Conservation (phyloP, 2,329 filamentous ascomycete species). For the Aspergillus pseudoglaucus region DNA sequence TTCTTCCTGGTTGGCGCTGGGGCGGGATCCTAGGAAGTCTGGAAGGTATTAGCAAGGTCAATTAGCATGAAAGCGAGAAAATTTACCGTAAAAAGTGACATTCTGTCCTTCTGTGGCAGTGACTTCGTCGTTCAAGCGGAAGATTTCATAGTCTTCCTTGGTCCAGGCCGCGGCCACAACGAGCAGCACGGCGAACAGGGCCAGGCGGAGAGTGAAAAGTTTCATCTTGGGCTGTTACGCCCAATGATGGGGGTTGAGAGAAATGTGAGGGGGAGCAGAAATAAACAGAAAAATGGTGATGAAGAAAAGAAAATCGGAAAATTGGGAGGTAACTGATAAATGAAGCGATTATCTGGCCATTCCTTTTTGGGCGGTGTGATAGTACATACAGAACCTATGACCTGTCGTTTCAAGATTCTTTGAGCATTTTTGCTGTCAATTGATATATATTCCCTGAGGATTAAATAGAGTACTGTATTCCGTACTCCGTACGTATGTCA, state of each 20-base stretch:
- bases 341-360: neutral
- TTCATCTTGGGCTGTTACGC: conserved; percentile 55
- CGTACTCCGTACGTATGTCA: no score
- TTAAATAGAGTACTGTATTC: no score
- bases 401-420: no score
- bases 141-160: conserved; percentile 97
- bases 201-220: conserved; percentile 54
- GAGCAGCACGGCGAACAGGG: conserved; percentile 64
- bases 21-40: conserved; percentile 74
- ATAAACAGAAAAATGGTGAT: neutral
- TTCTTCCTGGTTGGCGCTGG: conserved; percentile 71
- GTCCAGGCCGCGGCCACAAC: conserved; percentile 70
- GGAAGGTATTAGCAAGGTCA: neutral
- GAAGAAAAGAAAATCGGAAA: neutral
- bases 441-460: no score
- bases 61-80: neutral
- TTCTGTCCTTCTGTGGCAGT: conserved; percentile 65
- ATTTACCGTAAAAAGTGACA: conserved; percentile 75
- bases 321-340: neutral
- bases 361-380: neutral
- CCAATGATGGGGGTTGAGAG: neutral
- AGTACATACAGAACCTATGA: no score
- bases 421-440: no score
- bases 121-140: conserved; percentile 86
- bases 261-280: neutral